Conservation (phyloP, 306 rosid genomes). For the Quercus rubra region DNA sequence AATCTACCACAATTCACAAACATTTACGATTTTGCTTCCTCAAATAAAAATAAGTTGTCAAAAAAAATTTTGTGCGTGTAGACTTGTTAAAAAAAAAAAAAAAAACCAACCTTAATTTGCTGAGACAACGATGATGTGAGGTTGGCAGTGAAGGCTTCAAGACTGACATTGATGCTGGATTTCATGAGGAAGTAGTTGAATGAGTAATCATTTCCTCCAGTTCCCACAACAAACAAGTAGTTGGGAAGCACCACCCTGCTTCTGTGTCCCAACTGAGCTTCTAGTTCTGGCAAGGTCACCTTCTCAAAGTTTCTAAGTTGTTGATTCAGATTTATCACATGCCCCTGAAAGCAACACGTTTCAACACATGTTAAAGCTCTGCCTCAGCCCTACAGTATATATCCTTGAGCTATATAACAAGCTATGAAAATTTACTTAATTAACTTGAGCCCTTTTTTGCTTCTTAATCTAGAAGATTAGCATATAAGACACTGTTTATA, state of each 20-base stretch:
- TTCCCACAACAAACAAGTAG: constrained; percentile 47
- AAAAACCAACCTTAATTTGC: constrained; percentile 18
- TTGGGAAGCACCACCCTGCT: constrained; percentile 2
- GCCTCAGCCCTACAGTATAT: too few species aligned
- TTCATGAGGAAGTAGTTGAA: constrained; percentile 37
- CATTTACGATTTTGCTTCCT: too few species aligned
- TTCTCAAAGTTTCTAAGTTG: constrained; percentile 44
- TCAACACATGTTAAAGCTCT: not conserved
- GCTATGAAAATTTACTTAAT: too few species aligned
- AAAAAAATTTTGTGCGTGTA: too few species aligned
- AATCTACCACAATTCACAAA: too few species aligned
- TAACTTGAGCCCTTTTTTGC: too few species aligned
- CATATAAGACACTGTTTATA: too few species aligned
- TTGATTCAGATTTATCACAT: constrained; percentile 30
- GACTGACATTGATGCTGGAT: constrained; percentile 17
- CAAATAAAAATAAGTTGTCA: too few species aligned
- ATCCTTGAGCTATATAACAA: too few species aligned
- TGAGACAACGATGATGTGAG: constrained; percentile 31
- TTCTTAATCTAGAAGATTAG: too few species aligned
- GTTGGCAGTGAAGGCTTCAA: constrained; percentile 29
- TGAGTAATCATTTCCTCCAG: constrained; percentile 47
- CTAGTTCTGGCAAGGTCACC: constrained; percentile 38
- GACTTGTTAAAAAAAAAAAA: too few species aligned
- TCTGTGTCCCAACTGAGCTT: not conserved
- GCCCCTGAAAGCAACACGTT: constrained; percentile 20